These are phyloP conservation scores for Ganoderma sinense DNA, from an alignment of 1,284 basidiomycete genomes.

Conservation along the genomic window DNA sequence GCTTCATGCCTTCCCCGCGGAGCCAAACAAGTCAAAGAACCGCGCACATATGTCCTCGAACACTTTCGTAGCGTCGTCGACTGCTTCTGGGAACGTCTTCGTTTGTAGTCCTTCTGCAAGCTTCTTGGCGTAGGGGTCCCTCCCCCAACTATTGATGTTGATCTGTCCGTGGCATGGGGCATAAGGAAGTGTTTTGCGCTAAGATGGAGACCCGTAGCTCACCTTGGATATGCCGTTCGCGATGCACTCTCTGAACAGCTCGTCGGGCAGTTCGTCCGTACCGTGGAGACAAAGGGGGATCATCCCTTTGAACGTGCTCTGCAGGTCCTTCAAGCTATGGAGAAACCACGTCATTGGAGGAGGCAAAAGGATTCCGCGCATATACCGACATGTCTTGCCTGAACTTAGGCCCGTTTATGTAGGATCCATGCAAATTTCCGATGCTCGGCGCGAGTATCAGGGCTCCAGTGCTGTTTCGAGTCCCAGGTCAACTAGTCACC, in stretches of 20 bases:
- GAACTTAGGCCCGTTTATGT: constrained; percentile 55
- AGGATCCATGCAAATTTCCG: constrained; percentile 56
- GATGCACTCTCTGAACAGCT: constrained; percentile 53
- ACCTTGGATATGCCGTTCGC: constrained; percentile 56
- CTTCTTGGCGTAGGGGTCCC: constrained; percentile 51
- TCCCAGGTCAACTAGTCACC: neutral
- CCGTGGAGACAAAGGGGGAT: constrained; percentile 54
- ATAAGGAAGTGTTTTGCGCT: neutral
- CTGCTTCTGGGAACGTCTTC: constrained; percentile 54
- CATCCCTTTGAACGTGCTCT: constrained; percentile 44
- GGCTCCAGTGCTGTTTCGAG: constrained; percentile 48
- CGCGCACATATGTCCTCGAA: constrained; percentile 51
- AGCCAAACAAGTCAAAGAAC: constrained; percentile 51
- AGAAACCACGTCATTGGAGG: neutral
- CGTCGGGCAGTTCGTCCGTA: constrained; percentile 53
- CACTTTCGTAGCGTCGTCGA: constrained; percentile 53
- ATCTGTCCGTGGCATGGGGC: constrained; percentile 39
- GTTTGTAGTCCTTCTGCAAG: constrained; percentile 43
- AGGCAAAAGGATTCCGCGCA: neutral
- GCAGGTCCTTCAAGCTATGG: constrained; percentile 46
- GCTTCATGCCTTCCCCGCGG: constrained; percentile 47
- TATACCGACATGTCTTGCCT: constrained; percentile 50
- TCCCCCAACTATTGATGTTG: constrained; percentile 57
- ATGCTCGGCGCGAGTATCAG: constrained; percentile 56
- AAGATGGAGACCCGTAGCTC: neutral